Conservation (phyloP, 2,329 filamentous ascomycete genomes). For the Fusarium decemcellulare region DNA sequence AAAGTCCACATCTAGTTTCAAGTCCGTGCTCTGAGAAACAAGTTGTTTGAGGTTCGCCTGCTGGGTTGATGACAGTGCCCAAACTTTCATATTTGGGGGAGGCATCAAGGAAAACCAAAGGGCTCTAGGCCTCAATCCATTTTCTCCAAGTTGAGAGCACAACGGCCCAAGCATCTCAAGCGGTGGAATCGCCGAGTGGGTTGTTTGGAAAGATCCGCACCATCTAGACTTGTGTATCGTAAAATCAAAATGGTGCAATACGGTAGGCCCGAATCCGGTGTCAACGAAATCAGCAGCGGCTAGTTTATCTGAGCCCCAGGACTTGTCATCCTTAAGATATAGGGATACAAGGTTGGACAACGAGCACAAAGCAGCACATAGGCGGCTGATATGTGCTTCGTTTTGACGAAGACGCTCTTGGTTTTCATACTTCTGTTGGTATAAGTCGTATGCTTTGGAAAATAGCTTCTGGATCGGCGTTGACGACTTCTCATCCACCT, state of each 20-base stretch:
- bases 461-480: constrained; percentile 12
- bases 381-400: constrained; percentile 5
- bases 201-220: constrained; percentile 2
- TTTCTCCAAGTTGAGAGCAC: constrained; percentile 12
- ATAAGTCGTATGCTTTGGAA: neutral
- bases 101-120: neutral
- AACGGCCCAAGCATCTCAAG: constrained; percentile 8
- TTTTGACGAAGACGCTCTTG: constrained; percentile 1
- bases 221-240: neutral
- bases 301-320: neutral
- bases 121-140: neutral
- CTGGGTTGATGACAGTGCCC: neutral
- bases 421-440: neutral
- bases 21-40: neutral
- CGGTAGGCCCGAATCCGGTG: neutral
- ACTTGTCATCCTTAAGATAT: neutral
- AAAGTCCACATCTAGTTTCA: neutral
- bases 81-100: neutral
- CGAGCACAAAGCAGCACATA: neutral
- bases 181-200: neutral
- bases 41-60: neutral
- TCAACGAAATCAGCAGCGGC: neutral
- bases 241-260: constrained; percentile 1
- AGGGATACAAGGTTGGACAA: neutral
- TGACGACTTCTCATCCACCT: neutral